Evolutionary conservation across 169 alveolate species (phyloP).

Genomic region (Babesia microti): DNA sequence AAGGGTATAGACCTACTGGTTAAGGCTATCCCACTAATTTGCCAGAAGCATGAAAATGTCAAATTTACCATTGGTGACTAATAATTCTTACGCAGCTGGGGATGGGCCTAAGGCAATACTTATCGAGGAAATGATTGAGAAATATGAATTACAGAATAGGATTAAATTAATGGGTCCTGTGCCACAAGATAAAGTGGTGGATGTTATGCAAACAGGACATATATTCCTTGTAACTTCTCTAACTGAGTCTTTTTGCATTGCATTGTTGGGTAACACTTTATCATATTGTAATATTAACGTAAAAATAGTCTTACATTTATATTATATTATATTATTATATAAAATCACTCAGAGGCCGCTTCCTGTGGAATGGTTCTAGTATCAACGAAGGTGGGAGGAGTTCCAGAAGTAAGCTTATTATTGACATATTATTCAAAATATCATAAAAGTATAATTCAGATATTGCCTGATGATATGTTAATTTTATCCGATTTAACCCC

Average conservation of each 20-base stretch:
- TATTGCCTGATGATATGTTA: conserved; percentile 56
- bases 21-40: conserved; percentile 89
- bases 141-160: conserved; percentile 79
- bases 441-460: not conserved
- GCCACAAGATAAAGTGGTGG: conserved; percentile 84
- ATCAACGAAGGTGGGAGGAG: conserved; percentile 98
- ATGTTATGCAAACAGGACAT: conserved; percentile 89
- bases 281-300: too few species aligned
- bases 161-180: conserved; percentile 85
- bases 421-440: too few species aligned
- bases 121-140: conserved; percentile 87
- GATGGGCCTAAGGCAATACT: conserved; percentile 91
- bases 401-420: conserved; percentile 75
- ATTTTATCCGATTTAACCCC: conserved; percentile 52
- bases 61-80: conserved; percentile 60
- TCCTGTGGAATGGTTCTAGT: conserved; percentile 95
- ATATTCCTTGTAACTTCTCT: conserved; percentile 94
- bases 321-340: not conserved
- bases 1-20: conserved; percentile 95
- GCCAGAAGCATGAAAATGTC: conserved; percentile 83
- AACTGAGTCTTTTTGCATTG: conserved; percentile 98
- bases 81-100: conserved; percentile 74
- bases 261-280: conserved; percentile 79
- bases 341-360: conserved; percentile 88
- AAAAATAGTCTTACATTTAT: too few species aligned